Base-by-base conservation (phyloP, 371 early-diverging fungal species). In the Neoconidiobolus thromboides region DNA sequence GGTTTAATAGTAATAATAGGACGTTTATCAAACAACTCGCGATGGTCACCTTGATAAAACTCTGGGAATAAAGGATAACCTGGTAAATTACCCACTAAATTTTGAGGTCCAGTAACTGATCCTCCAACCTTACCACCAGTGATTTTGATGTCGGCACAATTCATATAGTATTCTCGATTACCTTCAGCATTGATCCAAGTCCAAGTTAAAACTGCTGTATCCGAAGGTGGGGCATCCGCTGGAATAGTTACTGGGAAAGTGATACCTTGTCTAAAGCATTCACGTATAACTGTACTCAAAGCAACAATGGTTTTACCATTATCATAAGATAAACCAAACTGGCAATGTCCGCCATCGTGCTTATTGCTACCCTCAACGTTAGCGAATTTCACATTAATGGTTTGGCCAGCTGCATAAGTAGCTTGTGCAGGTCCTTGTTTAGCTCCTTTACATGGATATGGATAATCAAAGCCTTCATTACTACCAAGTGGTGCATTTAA, bases 261-360 rank as follows among this genome's bases (percentile, higher is more conserved):
- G 10, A 65, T 48, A 6, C 56, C 47, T 60, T 61, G 61, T 3
- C 63, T 55, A 46, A 77, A 65, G 60, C 61, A 61, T 15, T 44
- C 12, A 3, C 72, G 64, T 49, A 78, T 64, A 51, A 76, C 67
- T 39, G 73, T 74, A 26, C 78, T 67, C 53, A 85, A 26, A 14
- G 79, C 82, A 1, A 78, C 81, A 64, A 76, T 83, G 47, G 72
- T 75, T 40, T 69, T 67, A 47, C 78, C 83, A 51, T 71, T 70
- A 63, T 85, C 80, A 51, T 78, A 79, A 2, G 77, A 76, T 39
- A 85, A 62, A 1, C 85, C 70, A 60, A 80, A 84, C 67, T 82
- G 79, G 60, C 85, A 83, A 58, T 79, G 79, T 40, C 85, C 84
- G 55, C 83, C 83, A 15, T 71, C 70, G 62, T 77, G 78, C 2